Conservation (phyloP, 2,329 filamentous ascomycete species). For the Trichoderma endophyticum region DNA sequence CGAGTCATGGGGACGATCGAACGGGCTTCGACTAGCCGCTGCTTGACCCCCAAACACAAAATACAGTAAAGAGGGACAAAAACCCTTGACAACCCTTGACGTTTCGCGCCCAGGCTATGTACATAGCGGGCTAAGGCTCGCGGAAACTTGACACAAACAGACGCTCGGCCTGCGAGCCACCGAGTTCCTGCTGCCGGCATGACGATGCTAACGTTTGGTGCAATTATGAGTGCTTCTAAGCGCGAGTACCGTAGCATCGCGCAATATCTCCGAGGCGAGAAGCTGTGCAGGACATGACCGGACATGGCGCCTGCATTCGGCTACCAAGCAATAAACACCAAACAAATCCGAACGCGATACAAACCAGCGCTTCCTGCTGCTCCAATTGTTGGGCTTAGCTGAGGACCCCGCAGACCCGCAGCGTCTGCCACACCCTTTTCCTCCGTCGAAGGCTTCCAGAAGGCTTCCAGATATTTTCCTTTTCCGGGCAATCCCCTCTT, state of each 20-base stretch:
- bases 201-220: background rate
- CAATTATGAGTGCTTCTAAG: background rate
- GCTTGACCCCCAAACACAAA: background rate
- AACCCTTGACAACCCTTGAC: background rate
- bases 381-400: background rate
- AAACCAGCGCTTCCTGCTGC: background rate
- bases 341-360: background rate
- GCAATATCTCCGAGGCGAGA: background rate
- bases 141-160: background rate
- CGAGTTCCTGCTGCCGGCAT: background rate
- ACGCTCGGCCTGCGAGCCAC: background rate
- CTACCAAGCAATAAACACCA: background rate
- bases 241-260: background rate
- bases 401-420: background rate
- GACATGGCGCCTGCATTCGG: background rate
- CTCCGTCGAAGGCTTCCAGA: background rate
- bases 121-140: background rate
- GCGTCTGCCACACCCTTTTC: background rate
- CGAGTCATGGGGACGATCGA: background rate
- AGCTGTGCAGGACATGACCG: background rate
- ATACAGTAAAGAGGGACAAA: background rate
- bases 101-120: background rate
- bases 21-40: background rate
- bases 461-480: background rate
- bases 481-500: background rate